phyloP scores from a whole-genome alignment of 2,329 filamentous ascomycete species.

The Xylariaceae sp. region DNA sequence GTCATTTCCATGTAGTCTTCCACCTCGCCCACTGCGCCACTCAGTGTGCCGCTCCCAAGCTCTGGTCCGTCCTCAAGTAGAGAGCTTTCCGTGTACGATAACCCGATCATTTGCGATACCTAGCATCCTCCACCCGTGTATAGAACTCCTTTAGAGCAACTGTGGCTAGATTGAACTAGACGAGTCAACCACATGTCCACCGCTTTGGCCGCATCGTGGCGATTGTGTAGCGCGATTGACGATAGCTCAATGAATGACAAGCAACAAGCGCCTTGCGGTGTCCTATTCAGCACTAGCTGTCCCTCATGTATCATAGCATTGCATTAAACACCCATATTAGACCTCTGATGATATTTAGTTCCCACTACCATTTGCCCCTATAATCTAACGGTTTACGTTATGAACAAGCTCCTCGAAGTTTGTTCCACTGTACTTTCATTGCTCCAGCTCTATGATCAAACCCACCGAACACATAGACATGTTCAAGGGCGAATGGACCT shows the following conservation, averaged over 20 bases:
- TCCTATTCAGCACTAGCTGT: constrained; percentile 14
- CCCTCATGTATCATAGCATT: constrained; percentile 30
- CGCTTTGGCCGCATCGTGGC: constrained; percentile 1
- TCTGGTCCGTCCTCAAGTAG: constrained; percentile 92
- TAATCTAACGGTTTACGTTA: no score
- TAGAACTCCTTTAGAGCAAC: constrained; percentile 18
- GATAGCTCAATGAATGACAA: constrained; percentile 17
- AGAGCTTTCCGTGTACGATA: constrained; percentile 20
- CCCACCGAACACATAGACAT: no score
- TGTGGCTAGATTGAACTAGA: constrained; percentile 15
- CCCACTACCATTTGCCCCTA: no score
- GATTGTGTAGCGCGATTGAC: constrained; percentile 11
- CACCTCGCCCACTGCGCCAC: constrained; percentile 95
- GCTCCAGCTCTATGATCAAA: no score
- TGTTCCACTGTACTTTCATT: no score
- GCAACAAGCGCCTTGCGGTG: constrained; percentile 11
- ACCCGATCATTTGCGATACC: constrained; percentile 15
- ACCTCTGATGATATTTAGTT: constrained; percentile 14
- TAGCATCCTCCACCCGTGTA: constrained; percentile 17
- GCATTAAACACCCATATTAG: constrained; percentile 26
- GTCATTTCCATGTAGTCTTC: constrained; percentile 66
- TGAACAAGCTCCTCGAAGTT: no score
- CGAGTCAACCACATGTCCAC: constrained; percentile 4
- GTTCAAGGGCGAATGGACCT: no score
- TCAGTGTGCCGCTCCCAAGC: constrained; percentile 90